Conservation (phyloP, 345 rosid genomes). For the Sonneratia caseolaris region DNA sequence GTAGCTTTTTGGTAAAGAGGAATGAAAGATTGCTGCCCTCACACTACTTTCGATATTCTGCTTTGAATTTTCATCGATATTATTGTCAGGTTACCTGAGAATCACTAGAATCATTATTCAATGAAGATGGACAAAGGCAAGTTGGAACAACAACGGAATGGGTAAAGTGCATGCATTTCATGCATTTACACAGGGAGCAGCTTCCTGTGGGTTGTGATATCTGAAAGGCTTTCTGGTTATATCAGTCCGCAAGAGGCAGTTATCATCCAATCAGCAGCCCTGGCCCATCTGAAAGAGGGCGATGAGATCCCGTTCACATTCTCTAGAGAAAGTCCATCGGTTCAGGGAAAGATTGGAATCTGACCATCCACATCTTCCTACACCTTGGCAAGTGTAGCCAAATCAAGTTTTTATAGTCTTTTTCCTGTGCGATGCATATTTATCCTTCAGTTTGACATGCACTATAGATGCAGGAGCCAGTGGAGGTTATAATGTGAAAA, state of each 20-base stretch:
- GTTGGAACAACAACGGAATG: neutral
- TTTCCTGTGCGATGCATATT: neutral
- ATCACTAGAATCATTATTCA: slow-evolving; percentile 35
- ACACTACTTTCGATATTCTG: neutral
- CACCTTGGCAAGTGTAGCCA: neutral
- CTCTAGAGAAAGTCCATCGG: neutral
- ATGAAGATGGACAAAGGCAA: neutral
- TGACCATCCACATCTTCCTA: neutral
- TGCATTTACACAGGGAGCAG: neutral
- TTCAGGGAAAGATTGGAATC: neutral
- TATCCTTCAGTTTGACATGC: neutral
- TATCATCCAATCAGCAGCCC: neutral
- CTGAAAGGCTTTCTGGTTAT: neutral
- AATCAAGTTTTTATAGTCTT: neutral
- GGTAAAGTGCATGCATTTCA: neutral
- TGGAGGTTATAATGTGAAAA: neutral
- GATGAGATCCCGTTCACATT: too few species aligned
- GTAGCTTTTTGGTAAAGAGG: neutral
- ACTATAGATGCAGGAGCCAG: neutral
- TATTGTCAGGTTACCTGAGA: slow-evolving; percentile 73
- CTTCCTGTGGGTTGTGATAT: neutral
- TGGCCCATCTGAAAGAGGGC: neutral
- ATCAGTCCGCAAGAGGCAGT: neutral
- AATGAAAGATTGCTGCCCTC: neutral
- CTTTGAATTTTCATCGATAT: slow-evolving; percentile 11